These are phyloP conservation scores for Aspergillus intermedius DNA, from an alignment of 2,329 filamentous ascomycete genomes.

Conservation along the genomic window DNA sequence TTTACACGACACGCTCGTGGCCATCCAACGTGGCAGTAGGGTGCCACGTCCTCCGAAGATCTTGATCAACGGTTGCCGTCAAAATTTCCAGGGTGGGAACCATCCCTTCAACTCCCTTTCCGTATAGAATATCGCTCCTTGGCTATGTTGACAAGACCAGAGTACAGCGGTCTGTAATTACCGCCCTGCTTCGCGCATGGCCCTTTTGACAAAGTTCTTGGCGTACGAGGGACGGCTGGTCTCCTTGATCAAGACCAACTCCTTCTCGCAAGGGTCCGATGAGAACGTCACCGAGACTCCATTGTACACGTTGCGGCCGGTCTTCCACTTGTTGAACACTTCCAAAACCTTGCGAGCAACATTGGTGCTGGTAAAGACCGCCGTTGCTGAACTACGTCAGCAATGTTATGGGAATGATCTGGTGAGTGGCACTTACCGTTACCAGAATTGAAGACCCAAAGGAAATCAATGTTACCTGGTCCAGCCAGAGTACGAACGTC, in stretches of 20 bases:
- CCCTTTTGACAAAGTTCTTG: constrained; percentile 12
- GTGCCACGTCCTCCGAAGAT: too few relatives aligned
- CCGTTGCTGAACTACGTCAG: constrained; percentile 27
- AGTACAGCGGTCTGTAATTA: too few relatives aligned
- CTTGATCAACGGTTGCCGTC: too few relatives aligned
- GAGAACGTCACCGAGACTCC: constrained; percentile 32
- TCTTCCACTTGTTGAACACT: constrained; percentile 24
- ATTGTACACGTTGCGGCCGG: constrained; percentile 22
- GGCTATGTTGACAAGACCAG: too few relatives aligned
- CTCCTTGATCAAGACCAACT: constrained; percentile 24
- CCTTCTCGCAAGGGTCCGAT: constrained; percentile 36
- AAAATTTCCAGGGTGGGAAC: too few relatives aligned
- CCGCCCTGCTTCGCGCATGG: constrained; percentile 4
- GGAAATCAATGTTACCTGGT: constrained; percentile 31
- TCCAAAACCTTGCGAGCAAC: constrained; percentile 29
- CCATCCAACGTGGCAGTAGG: too few relatives aligned
- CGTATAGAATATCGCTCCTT: too few relatives aligned
- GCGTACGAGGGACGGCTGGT: constrained; percentile 9
- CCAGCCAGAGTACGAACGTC: constrained; percentile 31
- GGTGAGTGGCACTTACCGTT: constrained; percentile 30
- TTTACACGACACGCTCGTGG: too few relatives aligned
- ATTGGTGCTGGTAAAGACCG: constrained; percentile 33
- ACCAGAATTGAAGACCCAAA: constrained; percentile 38
- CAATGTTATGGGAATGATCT: background rate
- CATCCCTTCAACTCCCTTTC: too few relatives aligned